A percentile compares a stretch with the other conserved stretches of the same genome.
phyloP scores from a whole-genome alignment of 202 grass and related monocot genomes.

The Zoysia matrella region DNA sequence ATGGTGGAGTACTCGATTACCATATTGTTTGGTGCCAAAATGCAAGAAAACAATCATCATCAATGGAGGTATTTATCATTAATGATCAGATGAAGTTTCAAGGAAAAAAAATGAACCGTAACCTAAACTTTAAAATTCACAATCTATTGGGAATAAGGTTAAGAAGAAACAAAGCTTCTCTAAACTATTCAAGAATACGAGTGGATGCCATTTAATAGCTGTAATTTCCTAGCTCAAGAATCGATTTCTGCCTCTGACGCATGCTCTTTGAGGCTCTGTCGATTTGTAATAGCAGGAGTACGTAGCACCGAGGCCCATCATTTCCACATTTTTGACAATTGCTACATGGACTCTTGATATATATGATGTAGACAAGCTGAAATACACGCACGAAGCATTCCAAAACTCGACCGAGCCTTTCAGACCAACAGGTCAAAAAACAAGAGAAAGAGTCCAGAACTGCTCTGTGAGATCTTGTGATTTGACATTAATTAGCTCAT shows the following conservation, averaged over 20 bases:
- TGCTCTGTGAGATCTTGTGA: not conserved
- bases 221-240: not conserved
- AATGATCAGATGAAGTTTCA: not conserved
- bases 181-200: not conserved
- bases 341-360: not conserved
- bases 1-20: not conserved
- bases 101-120: not conserved
- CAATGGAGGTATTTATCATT: not conserved
- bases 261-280: not conserved
- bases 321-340: too few relatives aligned
- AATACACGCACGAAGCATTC: not conserved
- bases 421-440: not conserved
- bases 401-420: not conserved
- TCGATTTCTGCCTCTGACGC: not conserved
- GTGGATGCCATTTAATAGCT: not conserved
- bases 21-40: not conserved
- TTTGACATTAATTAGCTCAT: not conserved
- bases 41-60: not conserved
- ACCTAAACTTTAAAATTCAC: not conserved
- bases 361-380: not conserved
- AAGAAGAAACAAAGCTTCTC: not conserved
- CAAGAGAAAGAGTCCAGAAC: not conserved
- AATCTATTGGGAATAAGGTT: not conserved
- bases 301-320: too few relatives aligned
- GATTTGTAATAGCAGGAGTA: too few relatives aligned